Base-by-base conservation (phyloP, 768 basidiomycete species). In the Exsudoporus frostii region DNA sequence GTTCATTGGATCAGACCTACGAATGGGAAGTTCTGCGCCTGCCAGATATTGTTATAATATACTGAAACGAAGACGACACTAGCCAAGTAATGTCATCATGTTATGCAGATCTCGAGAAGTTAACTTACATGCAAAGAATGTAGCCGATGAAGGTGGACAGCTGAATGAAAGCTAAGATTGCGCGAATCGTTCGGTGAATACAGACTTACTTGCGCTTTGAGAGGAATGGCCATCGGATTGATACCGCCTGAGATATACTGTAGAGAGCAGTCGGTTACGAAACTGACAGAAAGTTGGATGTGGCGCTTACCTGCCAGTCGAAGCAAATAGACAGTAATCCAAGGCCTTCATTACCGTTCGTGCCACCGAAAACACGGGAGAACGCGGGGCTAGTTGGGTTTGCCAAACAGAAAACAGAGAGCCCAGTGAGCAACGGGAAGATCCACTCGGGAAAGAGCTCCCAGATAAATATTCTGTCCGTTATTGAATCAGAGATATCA, bases 291-390 rank as follows among this genome's bases (percentile, higher is more conserved):
- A 37, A 17, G 9, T n/a, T 22, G 6, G 6, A 29, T 17, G 39
- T 55, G 56, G 76, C 58, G n/a, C 76, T 20, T 34, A 62, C 68
- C 59, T 68, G 66, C 67, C 67, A 88, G 59, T 87, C 86, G 42
- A 87, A 77, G n/a, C 81, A 80, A 38, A 88, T 52, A 32, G 78
- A 80, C 37, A 82, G 50, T 19, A 87, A 60, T 0, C 86, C 85
- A 37, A 88, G 71, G 0, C 85, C 86, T 65, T 88, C 85, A 58
- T 88, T 88, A 27, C 78, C 84, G 33, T 80, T 74, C 3, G 79
- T 71, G 6, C 87, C 87, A 27, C 87, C 87, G 53, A 88, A 87
- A 0, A 88, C 59, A 27, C 74, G 69, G 6, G 79, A 73, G 44
- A 66, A 57, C 2, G 55, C 22, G 14, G 63, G 34, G n/a, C 37